These are phyloP conservation scores for Saitozyma sp. DNA, from an alignment of 768 basidiomycete genomes.

Conservation along the genomic window DNA sequence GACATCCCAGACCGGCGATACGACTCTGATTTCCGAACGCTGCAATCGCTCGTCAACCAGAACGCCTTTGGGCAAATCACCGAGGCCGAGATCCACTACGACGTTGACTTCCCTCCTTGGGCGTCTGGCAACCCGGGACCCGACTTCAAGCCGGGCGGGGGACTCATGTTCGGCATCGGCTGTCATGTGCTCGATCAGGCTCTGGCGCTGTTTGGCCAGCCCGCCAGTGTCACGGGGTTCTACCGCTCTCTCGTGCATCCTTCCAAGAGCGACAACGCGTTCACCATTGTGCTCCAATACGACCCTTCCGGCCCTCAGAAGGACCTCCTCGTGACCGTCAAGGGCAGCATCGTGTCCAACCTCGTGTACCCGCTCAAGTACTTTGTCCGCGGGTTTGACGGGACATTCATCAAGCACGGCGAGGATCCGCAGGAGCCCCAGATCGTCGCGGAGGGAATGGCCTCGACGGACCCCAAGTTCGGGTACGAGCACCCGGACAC, in stretches of 20 bases:
- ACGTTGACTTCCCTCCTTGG: constrained; percentile 12
- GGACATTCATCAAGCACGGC: constrained; percentile 11
- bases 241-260: constrained; percentile 12
- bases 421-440: constrained; percentile 16
- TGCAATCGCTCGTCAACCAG: constrained; percentile 21
- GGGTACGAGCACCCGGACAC: constrained; percentile 3
- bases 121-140: background rate
- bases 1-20: constrained; percentile 29
- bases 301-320: constrained; percentile 2
- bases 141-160: constrained; percentile 12
- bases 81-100: constrained; percentile 27
- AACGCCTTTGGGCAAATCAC: constrained; percentile 24
- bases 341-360: constrained; percentile 2
- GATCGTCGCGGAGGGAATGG: constrained; percentile 1
- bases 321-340: constrained; percentile 18
- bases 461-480: background rate
- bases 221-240: constrained; percentile 20
- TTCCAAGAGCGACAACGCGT: constrained; percentile 15
- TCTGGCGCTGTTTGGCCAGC: constrained; percentile 18
- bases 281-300: constrained; percentile 23
- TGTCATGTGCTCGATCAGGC: constrained; percentile 21
- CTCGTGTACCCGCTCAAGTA: constrained; percentile 4
- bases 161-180: constrained; percentile 25
- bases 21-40: constrained; percentile 32
- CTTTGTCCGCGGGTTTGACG: constrained; percentile 13